phyloP scores from a whole-genome alignment of 2,329 filamentous ascomycete species.

The Fusarium sp. region DNA sequence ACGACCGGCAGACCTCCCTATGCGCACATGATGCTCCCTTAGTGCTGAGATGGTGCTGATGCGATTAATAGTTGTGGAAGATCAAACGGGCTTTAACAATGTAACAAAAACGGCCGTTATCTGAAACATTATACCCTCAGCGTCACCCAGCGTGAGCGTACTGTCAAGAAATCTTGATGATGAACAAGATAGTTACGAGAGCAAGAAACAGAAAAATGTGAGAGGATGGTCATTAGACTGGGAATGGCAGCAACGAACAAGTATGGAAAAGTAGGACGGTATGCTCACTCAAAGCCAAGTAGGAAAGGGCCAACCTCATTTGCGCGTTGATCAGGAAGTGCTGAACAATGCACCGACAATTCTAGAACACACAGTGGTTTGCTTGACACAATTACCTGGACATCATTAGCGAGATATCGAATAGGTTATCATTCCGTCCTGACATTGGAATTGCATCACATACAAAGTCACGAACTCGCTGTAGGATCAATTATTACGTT shows the following conservation, averaged over 20 bases:
- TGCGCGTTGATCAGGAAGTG: too few relatives aligned
- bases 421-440: background rate
- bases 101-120: background rate
- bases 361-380: background rate
- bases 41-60: too few relatives aligned
- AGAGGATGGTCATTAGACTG: background rate
- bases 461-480: slow-evolving; percentile 15
- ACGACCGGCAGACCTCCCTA: background rate
- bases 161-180: background rate
- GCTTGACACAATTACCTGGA: slow-evolving; percentile 1
- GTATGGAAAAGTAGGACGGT: too few relatives aligned
- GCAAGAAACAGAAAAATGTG: background rate
- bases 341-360: too few relatives aligned
- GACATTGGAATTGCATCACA: slow-evolving; percentile 5
- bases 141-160: background rate
- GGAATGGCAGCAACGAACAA: background rate
- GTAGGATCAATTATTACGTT: slow-evolving; percentile 9
- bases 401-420: slow-evolving; percentile 22
- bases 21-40: background rate
- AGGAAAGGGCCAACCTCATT: too few relatives aligned
- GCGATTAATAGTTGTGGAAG: background rate
- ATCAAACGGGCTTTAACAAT: background rate
- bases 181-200: background rate
- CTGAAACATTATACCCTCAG: background rate
- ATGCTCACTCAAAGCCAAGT: too few relatives aligned